Evolutionary conservation across 352 stramenopile species (phyloP), one percentile per base, ranked within the genome.

Genomic region (Plasmopara viticola): DNA sequence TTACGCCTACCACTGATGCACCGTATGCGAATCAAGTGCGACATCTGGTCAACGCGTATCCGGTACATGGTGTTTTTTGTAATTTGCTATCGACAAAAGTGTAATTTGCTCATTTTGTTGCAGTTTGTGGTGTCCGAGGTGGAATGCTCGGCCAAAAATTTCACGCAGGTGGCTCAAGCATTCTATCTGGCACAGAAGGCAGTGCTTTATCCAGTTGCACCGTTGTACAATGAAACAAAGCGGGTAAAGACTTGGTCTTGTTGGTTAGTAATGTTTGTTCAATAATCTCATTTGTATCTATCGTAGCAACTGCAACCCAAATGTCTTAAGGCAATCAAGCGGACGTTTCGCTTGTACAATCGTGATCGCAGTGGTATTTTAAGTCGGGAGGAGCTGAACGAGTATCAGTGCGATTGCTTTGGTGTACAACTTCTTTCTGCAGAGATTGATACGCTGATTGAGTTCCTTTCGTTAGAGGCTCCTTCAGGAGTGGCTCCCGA

Each of bases 361-460:
- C 72, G 71, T 10, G 83, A 94, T 50, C 76, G 78, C 33, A 86
- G 81, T 38, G 86, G 86, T 0, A 68, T 94, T 18, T 64, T 95
- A 14, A 94, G 67, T 48, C 78, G 87, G 7, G 78, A 91, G 12
- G 86, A 95, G 51, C 68, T 95, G 25, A 95, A 95, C 44, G 78
- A 91, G 43, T 95, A 94, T 51, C 86, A 95, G 59, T 76, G 91
- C 38, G 78, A 88, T 50, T 95, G 83, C 60, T 95, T 94, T 61
- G 77, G 79, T 8, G 86, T 91, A 54, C 75, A 78, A 5, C 66
- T 95, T 58, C 66, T 93, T 30, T 67, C 74, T 2, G 70, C 71
- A 8, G 85, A 95, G 58, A 93, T 93, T 49, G 82, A 95, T 59
- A 90, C 81, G 13, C 74, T 95, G 64, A 78, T 94, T 58, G 83